Percentiles rank a stretch among this genome's conserved stretches.
Evolutionary conservation across 352 stramenopile species (phyloP).

Genomic region (Blastocystis sp.): DNA sequence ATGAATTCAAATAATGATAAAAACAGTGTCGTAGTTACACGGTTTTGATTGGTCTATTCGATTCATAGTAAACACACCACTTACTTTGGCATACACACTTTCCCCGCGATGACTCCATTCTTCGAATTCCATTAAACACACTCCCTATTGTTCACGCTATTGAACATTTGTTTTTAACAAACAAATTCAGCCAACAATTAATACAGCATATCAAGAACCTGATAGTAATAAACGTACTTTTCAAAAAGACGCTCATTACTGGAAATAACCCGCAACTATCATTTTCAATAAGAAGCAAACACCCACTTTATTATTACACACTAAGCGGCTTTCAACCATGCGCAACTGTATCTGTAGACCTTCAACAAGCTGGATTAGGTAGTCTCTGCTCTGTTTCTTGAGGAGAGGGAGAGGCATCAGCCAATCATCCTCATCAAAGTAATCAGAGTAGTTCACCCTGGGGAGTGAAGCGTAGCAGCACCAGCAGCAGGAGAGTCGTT

Average conservation of each 20-base stretch:
- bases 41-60: no score
- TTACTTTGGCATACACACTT: no score
- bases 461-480: not conserved
- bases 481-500: not conserved
- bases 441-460: not conserved
- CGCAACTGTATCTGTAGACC: not conserved
- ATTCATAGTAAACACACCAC: no score
- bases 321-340: not conserved
- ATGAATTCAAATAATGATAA: not conserved
- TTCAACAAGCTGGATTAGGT: not conserved
- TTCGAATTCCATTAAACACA: no score
- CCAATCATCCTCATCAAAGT: slow-evolving; percentile 22
- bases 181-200: not conserved
- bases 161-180: not conserved
- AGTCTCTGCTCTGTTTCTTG: not conserved
- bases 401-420: not conserved
- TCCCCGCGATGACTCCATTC: no score
- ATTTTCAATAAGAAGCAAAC: not conserved
- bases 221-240: slow-evolving; percentile 44
- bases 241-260: not conserved
- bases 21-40: not conserved
- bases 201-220: not conserved
- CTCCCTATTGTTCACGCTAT: no score
- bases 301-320: slow-evolving; percentile 3
- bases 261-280: not conserved